Conservation (phyloP, 2,329 filamentous ascomycete genomes). For the Mollisia scopiformis region DNA sequence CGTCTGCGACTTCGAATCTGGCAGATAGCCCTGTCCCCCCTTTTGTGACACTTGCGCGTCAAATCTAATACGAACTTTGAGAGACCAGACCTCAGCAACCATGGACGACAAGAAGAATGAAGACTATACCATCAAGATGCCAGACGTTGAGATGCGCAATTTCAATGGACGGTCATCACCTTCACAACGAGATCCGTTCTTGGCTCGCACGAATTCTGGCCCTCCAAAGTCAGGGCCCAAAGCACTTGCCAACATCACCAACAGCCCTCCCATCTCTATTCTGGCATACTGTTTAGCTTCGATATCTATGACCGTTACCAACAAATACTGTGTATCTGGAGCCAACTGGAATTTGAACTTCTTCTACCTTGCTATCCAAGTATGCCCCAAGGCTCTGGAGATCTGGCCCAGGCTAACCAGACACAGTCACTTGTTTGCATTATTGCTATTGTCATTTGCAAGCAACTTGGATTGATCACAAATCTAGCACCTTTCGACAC, state of each 20-base stretch:
- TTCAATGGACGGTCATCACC: constrained; percentile 39
- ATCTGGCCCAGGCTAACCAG: constrained; percentile 1
- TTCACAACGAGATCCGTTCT: constrained; percentile 41
- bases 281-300: constrained; percentile 90
- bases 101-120: constrained; percentile 94
- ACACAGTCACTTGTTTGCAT: constrained; percentile 86
- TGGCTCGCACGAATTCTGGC: constrained; percentile 34
- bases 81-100: constrained; percentile 35
- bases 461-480: constrained; percentile 79
- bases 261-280: constrained; percentile 80
- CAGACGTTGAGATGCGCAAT: constrained; percentile 42
- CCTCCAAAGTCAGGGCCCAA: constrained; percentile 15
- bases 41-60: constrained; percentile 23
- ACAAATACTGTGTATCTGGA: constrained; percentile 97
- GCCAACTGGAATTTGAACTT: constrained; percentile 94
- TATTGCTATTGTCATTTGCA: constrained; percentile 79
- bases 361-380: constrained; percentile 90
- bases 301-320: constrained; percentile 99
- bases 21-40: neutral
- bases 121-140: constrained; percentile 74
- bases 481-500: constrained; percentile 81
- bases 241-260: constrained; percentile 52
- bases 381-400: constrained; percentile 51
- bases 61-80: constrained; percentile 2
- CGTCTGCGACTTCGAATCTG: neutral